Conservation (phyloP, 305 asterid species). For the Fraxinus platypoda region DNA sequence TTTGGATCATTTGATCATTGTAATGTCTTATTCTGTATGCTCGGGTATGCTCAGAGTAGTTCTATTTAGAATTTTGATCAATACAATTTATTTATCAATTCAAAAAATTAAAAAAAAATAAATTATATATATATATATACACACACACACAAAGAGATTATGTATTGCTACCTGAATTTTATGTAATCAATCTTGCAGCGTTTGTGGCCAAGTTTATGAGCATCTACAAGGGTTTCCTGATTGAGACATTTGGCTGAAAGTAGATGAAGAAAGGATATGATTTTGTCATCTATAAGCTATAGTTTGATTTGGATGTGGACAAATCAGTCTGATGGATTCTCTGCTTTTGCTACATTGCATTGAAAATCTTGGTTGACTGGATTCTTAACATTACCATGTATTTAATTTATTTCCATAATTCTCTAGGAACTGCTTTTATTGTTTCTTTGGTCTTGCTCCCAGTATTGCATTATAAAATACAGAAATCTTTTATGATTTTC, state of each 20-base stretch:
- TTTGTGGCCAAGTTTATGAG: conserved; percentile 99
- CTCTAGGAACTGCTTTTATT: not conserved
- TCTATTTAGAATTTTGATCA: too few relatives aligned
- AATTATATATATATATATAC: too few relatives aligned
- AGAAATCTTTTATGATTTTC: not conserved
- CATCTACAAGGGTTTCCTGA: conserved; percentile 87
- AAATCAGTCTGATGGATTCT: not conserved
- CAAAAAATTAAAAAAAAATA: too few relatives aligned
- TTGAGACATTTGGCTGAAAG: conserved; percentile 77
- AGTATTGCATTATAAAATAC: not conserved
- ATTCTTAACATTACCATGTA: not conserved
- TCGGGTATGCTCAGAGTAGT: too few relatives aligned
- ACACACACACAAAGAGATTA: not conserved
- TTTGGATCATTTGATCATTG: too few relatives aligned
- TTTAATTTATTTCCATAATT: not conserved
- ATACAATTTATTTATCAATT: too few relatives aligned
- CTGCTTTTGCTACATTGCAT: not conserved
- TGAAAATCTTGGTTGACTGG: not conserved
- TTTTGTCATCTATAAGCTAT: not conserved
- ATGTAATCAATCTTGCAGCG: conserved; percentile 59
- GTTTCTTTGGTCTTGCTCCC: not conserved
- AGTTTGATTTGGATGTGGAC: conserved; percentile 13
- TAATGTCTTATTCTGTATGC: too few relatives aligned
- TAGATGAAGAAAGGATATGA: conserved; percentile 3
- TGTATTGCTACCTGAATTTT: not conserved